phyloP scores from a whole-genome alignment of 441 rosid genomes.

The Brassica balearica region DNA sequence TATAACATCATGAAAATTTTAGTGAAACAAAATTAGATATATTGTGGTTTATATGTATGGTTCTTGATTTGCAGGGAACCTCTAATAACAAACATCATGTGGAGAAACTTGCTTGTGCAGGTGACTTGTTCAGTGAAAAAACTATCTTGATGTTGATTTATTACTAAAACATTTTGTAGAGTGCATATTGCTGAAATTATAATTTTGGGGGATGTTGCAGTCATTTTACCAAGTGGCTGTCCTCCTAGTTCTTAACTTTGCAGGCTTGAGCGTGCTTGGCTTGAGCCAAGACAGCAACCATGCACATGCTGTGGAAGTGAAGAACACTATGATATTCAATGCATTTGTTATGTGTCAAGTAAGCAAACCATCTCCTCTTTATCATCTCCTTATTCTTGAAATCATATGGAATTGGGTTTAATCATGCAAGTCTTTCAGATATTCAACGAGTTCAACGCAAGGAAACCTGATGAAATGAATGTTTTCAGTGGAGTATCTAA shows the following conservation, averaged over 20 bases:
- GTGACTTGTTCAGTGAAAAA: conserved; percentile 45
- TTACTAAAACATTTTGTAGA: conserved; percentile 3
- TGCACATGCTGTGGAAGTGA: conserved; percentile 63
- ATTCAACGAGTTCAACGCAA: conserved; percentile 95
- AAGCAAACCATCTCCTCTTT: conserved; percentile 32
- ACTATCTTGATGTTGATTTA: conserved; percentile 15
- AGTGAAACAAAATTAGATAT: conserved; percentile 1
- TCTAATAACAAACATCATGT: conserved; percentile 95
- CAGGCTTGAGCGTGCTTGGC: conserved; percentile 63
- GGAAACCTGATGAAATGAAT: conserved; percentile 91
- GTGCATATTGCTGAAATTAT: conserved; percentile 14
- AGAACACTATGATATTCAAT: conserved; percentile 92
- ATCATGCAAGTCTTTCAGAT: conserved; percentile 55
- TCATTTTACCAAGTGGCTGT: conserved; percentile 81
- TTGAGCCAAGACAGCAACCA: conserved; percentile 50
- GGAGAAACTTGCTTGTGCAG: conserved; percentile 94
- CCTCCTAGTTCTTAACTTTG: conserved; percentile 84
- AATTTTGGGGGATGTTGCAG: conserved; percentile 49
- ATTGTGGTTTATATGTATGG: conserved; percentile 10
- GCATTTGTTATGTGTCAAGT: conserved; percentile 94
- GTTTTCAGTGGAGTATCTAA: conserved; percentile 78
- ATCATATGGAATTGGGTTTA: conserved; percentile 13
- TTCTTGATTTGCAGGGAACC: conserved; percentile 71
- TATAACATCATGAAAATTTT: background rate
- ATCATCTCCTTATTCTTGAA: conserved; percentile 1